Evolutionary conservation across 2,329 filamentous ascomycete genomes (phyloP), one percentile per base, ranked within the genome.

Genomic region (Falciphora oryzae): DNA sequence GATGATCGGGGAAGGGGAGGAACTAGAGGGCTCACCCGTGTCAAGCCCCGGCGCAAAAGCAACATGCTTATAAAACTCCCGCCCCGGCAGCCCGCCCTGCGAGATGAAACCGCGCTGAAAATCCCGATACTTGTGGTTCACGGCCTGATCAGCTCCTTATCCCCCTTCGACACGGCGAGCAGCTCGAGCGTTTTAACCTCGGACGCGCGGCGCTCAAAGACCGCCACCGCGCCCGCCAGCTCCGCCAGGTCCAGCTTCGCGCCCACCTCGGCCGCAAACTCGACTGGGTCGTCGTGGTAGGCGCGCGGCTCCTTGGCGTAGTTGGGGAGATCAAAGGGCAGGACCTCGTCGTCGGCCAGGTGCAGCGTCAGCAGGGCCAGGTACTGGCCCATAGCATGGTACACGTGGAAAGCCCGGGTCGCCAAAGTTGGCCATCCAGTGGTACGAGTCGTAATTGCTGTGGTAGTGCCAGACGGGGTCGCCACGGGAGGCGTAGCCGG

Each of bases 401-500:
- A 88, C 57, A 87, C 84, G n/a, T 84, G 78, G 62, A 84, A 86
- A n/a, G 0, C 78, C 81, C 1, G 82, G 82, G 68, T 96, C 92
- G 3, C 91, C 91, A 68, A 86, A 92, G 3, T 80, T 88, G 22
- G 88, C 82, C 90, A 95, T 95, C 91, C 92, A 96, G 70, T 89
- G 80, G 73, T 91, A 93, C 38, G 85, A 90, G 72, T 96, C 92
- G 72, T 93, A 96, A 75, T 95, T 94, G 67, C 85, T 85, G 73
- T 96, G 91, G 71, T 95, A 96, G 68, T 90, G 89, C 72, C 89
- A 91, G 7, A 91, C 78, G 0, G 57, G 57, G 31, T 58, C 87
- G 38, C 50, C 56, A 31, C 11, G 56, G 58, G 27, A 59, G 56
- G 28, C 57, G 79, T 57, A 85, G 83, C 61, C 60, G 28, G 59